Evolutionary conservation across 2,329 filamentous ascomycete species (phyloP), one percentile per base, ranked within the genome.

Genomic region (Aspergillus niger): DNA sequence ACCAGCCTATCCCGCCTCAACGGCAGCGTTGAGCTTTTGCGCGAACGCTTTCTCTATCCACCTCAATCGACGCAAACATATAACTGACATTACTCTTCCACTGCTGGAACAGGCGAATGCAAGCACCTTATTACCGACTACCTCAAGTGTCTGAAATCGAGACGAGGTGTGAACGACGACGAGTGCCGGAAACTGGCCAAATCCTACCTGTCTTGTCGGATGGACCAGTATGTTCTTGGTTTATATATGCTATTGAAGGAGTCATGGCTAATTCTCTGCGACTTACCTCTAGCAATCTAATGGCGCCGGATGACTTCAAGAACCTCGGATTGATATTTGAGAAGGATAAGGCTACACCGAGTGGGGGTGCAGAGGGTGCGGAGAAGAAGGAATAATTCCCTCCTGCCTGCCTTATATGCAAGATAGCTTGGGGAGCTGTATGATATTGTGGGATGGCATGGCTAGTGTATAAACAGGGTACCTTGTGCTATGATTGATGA

Each of bases 301-400:
- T 99, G 95, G 93, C 93, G 7, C 91, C 86, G 68, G 95, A 99
- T 72, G 91, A 96, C 61, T 95, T 98, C 77, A 92, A 91, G 77
- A 99, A 99, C 72, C 81, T 99, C 43, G 95, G 95, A 0, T 95
- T 96, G 69, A 80, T 82, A 5, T 82, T 85, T 61, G 83, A 86
- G 48, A 76, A 77, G 3, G 65, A 68, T 36, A 54, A 61, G 20
- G 26, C 56, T 1, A 20, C 63, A 11, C 26, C 58, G 17, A 49
- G 55, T 43, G 52, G 8, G 39, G 5, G 26, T 36, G 39, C 39
- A 7, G 53, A 43, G 24, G 20, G 30, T 43, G 24, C 53, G 26
- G 41, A 55, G 53, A 55, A 55, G 36, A 55, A 55, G 26, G 5
- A 5, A 38, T 55, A 55, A 17, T 10, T 22, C 2, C 5, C 10